Evolutionary conservation across 2,329 filamentous ascomycete species (phyloP), one percentile per base, ranked within the genome.

Genomic region (Stagonosporopsis tanaceti): DNA sequence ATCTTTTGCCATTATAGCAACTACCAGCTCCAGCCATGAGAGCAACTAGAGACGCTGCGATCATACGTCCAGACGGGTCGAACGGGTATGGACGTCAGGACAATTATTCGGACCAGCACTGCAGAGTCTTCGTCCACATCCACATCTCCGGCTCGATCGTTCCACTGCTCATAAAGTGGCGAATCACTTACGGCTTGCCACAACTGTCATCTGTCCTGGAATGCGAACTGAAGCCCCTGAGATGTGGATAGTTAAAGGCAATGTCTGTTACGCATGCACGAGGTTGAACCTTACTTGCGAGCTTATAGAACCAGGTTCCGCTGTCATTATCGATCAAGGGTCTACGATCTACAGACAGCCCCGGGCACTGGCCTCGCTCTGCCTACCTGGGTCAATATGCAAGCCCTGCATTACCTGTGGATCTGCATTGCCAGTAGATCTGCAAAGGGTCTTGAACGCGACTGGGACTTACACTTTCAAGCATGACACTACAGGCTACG

Each of bases 281-380:
- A 57, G 38, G 44, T 32, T 53, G 44, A 52, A 53, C 48, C 48
- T 50, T 48, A 48, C 38, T 40, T 35, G 24, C 44, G 39, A 34
- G 25, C 34, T n/a, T 28, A 20, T 42, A 41, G 32, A 14, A 46
- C 45, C 12, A 38, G 45, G 48, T 44, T 48, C 48, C 48, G 45
- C 27, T 35, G 46, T 44, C 22, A 45, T 12, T 17, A 20, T 34
- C 27, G 22, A n/a, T 9, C 12, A 30, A 48, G 34, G 48, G 30
- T 39, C 17, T 53, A 15, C 32, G 45, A 46, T 35, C 37, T 20
- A 30, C 27, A 34, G 48, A 40, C n/a, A 14, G 20, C n/a, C 14
- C 12, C 22, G 28, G 41, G 24, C 30, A 46, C 39, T 28, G 38
- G 14, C 44, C 38, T 52, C 28, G 24, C 25, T 17, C n/a, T 42